Conservation (phyloP, 768 basidiomycete genomes). For the Leucosporidium yakuticum region DNA sequence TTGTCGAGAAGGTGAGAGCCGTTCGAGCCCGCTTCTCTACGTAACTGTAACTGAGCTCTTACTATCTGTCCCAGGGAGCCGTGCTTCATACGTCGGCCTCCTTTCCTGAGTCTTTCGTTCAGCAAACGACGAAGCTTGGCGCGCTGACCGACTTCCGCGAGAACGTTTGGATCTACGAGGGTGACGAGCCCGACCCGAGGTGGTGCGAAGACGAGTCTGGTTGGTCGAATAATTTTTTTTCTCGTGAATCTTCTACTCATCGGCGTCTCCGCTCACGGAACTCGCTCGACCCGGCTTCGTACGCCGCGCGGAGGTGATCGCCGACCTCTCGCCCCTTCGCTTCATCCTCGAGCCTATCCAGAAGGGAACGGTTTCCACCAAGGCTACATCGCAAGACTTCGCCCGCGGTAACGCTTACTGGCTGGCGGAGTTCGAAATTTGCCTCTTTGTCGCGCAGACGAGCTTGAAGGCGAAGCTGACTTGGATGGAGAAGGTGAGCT, state of each 20-base stretch:
- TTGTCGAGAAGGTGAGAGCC: background rate
- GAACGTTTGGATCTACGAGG: background rate
- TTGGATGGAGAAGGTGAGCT: background rate
- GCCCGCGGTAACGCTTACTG: background rate
- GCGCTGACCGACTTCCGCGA: background rate
- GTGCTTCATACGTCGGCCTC: background rate
- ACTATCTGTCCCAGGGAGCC: background rate
- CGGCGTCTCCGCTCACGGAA: background rate
- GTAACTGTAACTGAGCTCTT: background rate
- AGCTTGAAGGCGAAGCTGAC: background rate
- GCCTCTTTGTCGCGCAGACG: background rate
- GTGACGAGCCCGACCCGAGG: background rate
- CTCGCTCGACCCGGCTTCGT: background rate
- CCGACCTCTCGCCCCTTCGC: background rate
- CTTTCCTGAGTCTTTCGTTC: background rate
- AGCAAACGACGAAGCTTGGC: no score
- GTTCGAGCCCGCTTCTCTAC: background rate
- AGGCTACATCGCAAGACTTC: background rate
- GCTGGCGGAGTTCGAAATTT: background rate
- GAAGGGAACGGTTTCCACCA: background rate
- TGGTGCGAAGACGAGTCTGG: background rate
- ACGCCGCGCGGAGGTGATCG: background rate
- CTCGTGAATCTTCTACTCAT: background rate
- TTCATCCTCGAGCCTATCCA: background rate
- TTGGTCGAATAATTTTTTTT: background rate